Evolutionary conservation across 495 filamentous ascomycete genomes (phyloP).

Genomic region (Penicillium angulare): DNA sequence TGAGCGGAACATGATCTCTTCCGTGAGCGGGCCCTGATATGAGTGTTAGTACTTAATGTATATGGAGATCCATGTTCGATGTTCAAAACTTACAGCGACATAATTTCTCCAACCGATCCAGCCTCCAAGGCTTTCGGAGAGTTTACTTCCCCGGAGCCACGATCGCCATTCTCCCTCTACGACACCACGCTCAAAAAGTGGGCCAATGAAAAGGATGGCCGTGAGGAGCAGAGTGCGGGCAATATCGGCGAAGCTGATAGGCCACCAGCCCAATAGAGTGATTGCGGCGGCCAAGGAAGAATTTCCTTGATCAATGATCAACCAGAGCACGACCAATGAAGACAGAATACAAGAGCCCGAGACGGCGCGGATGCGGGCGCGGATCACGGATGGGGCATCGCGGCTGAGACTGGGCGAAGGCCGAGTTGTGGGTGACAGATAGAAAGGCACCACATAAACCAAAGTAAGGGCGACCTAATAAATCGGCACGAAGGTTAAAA

Average conservation of each 20-base stretch:
- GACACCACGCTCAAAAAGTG: slow-evolving; percentile 73
- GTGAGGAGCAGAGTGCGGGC: slow-evolving; percentile 60
- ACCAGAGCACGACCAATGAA: slow-evolving; percentile 57
- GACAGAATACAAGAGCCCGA: slow-evolving; percentile 64
- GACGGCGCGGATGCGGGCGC: slow-evolving; percentile 78
- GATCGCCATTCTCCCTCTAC: slow-evolving; percentile 68
- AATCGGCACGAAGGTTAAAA: slow-evolving; percentile 4
- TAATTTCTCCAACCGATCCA: slow-evolving; percentile 67
- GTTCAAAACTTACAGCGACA: slow-evolving; percentile 50
- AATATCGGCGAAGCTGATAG: slow-evolving; percentile 62
- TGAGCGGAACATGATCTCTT: slow-evolving; percentile 91
- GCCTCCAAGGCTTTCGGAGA: slow-evolving; percentile 50
- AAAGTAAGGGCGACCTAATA: slow-evolving; percentile 70
- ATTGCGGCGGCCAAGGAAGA: slow-evolving; percentile 51
- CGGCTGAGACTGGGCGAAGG: slow-evolving; percentile 79
- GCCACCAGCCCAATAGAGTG: slow-evolving; percentile 73
- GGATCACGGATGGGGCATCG: slow-evolving; percentile 88
- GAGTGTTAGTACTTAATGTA: slow-evolving; percentile 10
- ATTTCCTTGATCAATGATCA: slow-evolving; percentile 51
- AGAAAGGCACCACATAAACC: slow-evolving; percentile 89
- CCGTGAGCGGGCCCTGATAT: slow-evolving; percentile 76
- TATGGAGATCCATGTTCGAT: too few species aligned
- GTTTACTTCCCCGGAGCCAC: slow-evolving; percentile 50
- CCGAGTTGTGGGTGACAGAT: slow-evolving; percentile 73
- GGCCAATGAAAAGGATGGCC: slow-evolving; percentile 76